A percentile compares a stretch with the other conserved stretches of the same genome.
Conservation (phyloP, 78 protist genomes). For the Reticulomyxa filosa region DNA sequence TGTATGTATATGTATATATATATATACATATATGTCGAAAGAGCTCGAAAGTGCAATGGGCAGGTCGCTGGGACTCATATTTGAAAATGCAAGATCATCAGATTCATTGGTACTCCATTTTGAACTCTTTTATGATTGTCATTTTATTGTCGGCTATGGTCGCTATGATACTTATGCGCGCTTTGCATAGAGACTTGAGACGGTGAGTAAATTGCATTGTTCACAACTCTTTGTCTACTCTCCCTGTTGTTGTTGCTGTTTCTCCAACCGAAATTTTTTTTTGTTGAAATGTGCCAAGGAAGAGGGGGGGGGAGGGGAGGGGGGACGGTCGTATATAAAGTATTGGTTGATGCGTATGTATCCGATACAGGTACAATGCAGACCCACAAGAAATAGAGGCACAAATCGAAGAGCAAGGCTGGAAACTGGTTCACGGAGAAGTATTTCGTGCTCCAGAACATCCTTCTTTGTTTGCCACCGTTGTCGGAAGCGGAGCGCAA, state of each 20-base stretch:
- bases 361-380: constrained; percentile 22
- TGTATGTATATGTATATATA: background rate
- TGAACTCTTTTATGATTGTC: constrained; percentile 79
- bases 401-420: constrained; percentile 63
- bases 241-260: too few relatives aligned
- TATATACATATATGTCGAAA: too few relatives aligned
- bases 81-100: constrained; percentile 27
- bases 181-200: constrained; percentile 7
- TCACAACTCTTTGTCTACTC: background rate
- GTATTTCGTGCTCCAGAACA: constrained; percentile 78
- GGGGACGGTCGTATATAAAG: background rate
- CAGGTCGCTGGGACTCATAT: constrained; percentile 79
- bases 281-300: background rate
- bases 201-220: background rate
- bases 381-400: constrained; percentile 21
- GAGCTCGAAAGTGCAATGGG: too few relatives aligned
- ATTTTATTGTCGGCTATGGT: constrained; percentile 43
- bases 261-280: too few relatives aligned
- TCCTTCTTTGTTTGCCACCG: constrained; percentile 24
- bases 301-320: background rate
- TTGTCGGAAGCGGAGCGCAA: constrained; percentile 68
- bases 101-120: constrained; percentile 55
- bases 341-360: constrained; percentile 34
- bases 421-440: constrained; percentile 93
- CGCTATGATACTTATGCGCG: constrained; percentile 19